These are phyloP conservation scores for Plectranthus barbatus DNA, from an alignment of 257 asterid species.

Conservation along the genomic window DNA sequence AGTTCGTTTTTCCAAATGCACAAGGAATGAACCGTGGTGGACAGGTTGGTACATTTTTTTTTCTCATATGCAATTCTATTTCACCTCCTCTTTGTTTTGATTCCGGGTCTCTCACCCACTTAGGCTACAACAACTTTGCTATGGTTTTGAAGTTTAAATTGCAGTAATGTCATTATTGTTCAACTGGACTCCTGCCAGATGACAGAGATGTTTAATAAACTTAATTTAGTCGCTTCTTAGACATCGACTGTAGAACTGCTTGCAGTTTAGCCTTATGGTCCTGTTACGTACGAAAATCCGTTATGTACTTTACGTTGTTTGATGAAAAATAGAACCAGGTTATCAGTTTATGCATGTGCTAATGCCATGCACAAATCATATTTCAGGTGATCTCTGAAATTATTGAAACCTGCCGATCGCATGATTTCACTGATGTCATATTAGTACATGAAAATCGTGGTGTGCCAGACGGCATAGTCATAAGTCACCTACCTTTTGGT, in stretches of 20 bases:
- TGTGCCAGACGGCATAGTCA: constrained; percentile 77
- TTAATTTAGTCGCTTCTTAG: neutral
- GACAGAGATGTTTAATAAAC: neutral
- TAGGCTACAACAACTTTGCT: too few relatives aligned
- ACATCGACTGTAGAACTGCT: neutral
- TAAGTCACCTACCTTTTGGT: constrained; percentile 93
- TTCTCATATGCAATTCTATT: neutral
- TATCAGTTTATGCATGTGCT: constrained; percentile 2
- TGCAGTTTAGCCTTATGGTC: neutral
- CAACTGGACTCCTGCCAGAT: neutral
- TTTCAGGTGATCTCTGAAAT: constrained; percentile 83
- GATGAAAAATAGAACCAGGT: neutral
- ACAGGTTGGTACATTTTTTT: constrained; percentile 52
- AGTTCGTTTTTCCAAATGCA: constrained; percentile 84
- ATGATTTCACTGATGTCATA: constrained; percentile 87
- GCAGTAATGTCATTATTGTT: neutral
- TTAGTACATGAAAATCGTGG: constrained; percentile 95
- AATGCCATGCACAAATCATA: neutral
- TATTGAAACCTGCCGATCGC: constrained; percentile 77
- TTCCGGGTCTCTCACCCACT: too few relatives aligned
- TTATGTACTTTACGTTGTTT: neutral
- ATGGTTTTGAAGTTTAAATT: neutral
- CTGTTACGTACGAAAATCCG: neutral
- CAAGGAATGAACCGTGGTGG: constrained; percentile 91
- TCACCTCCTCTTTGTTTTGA: neutral